Conservation (phyloP, 2,329 filamentous ascomycete species). For the Microdochium trichocladiopsis region DNA sequence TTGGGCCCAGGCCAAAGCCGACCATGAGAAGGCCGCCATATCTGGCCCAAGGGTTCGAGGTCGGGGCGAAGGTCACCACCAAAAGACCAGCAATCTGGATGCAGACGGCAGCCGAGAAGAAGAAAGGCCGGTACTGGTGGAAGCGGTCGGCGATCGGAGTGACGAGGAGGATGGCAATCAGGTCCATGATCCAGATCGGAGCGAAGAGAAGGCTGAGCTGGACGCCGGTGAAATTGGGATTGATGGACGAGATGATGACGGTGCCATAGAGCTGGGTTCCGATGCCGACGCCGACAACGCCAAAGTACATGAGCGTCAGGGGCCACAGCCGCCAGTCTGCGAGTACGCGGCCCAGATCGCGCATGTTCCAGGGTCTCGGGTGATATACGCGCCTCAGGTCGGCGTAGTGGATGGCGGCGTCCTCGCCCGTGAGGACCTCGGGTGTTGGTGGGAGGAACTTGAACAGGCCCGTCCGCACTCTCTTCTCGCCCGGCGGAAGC, state of each 20-base stretch:
- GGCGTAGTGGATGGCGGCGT: slow-evolving; percentile 75
- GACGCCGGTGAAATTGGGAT: slow-evolving; percentile 64
- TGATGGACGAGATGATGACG: slow-evolving; percentile 76
- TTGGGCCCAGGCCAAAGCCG: slow-evolving; percentile 83
- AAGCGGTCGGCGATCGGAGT: slow-evolving; percentile 85
- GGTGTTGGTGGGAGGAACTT: slow-evolving; percentile 62
- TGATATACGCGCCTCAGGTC: slow-evolving; percentile 79
- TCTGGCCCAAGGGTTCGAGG: slow-evolving; percentile 66
- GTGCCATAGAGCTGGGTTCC: slow-evolving; percentile 84
- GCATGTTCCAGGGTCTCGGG: slow-evolving; percentile 62
- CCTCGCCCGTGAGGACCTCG: slow-evolving; percentile 68
- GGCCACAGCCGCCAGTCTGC: slow-evolving; percentile 88
- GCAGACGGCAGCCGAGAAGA: slow-evolving; percentile 70
- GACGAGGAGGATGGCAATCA: slow-evolving; percentile 77
- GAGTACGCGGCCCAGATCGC: slow-evolving; percentile 63
- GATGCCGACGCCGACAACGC: slow-evolving; percentile 86
- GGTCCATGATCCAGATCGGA: slow-evolving; percentile 91
- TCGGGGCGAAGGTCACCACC: slow-evolving; percentile 66
- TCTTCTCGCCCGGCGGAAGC: slow-evolving; percentile 59
- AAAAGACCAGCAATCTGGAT: slow-evolving; percentile 80
- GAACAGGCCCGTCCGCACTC: slow-evolving; percentile 41
- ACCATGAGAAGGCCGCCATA: slow-evolving; percentile 88
- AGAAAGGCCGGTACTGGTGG: slow-evolving; percentile 69
- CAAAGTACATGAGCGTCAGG: slow-evolving; percentile 85
- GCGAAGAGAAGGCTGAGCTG: slow-evolving; percentile 78